phyloP scores from a whole-genome alignment of 352 stramenopile genomes.

The Thalassiosira exigua region DNA sequence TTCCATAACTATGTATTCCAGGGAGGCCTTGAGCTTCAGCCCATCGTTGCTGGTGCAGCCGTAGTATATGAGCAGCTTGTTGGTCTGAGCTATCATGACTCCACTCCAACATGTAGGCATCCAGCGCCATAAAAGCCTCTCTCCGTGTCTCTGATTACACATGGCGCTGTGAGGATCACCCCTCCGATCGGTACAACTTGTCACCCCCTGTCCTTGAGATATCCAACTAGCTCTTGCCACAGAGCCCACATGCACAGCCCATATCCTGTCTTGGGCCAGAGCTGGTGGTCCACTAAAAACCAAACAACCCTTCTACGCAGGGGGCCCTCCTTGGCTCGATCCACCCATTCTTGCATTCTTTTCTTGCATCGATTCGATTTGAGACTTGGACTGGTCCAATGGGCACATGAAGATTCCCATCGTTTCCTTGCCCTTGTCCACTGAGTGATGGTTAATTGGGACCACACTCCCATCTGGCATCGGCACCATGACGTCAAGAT shows the following conservation, averaged over 20 bases:
- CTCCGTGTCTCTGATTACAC: not conserved
- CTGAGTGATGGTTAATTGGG: slow-evolving; percentile 7
- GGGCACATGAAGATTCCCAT: slow-evolving; percentile 18
- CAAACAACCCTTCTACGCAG: slow-evolving; percentile 14
- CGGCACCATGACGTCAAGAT: not conserved
- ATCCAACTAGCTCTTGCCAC: not conserved
- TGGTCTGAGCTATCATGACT: not conserved
- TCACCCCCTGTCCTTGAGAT: not conserved
- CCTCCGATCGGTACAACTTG: slow-evolving; percentile 8
- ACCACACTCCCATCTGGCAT: slow-evolving; percentile 1
- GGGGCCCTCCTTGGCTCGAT: slow-evolving; percentile 9
- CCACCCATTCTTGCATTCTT: slow-evolving; percentile 26
- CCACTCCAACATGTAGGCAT: slow-evolving; percentile 4
- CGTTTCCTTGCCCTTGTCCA: slow-evolving; percentile 10
- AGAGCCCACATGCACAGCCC: not conserved
- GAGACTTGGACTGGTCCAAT: not conserved
- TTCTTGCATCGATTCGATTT: slow-evolving; percentile 9
- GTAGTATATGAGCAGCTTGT: slow-evolving; percentile 22
- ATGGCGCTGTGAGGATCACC: not conserved
- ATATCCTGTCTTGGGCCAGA: slow-evolving; percentile 29
- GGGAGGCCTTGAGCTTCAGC: not conserved
- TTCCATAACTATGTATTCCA: not conserved
- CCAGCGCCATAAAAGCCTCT: slow-evolving; percentile 8
- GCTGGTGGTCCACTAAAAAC: slow-evolving; percentile 18
- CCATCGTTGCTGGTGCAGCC: slow-evolving; percentile 4